A percentile compares a stretch with the other conserved stretches of the same genome.
Conservation (phyloP, 2,329 filamentous ascomycete genomes). For the Xylariaceae sp. region DNA sequence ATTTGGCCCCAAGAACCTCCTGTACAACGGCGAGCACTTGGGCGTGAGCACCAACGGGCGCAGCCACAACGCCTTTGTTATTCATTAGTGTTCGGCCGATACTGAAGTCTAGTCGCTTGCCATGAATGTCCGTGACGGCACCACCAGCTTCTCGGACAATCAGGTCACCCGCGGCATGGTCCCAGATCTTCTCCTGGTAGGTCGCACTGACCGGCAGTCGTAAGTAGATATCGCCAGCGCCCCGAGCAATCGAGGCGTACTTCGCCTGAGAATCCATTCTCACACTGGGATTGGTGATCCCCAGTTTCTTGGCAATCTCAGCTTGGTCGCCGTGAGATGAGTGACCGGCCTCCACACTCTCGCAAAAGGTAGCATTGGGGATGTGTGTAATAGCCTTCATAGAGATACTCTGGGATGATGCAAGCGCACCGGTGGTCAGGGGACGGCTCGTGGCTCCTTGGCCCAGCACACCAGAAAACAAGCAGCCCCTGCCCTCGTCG, state of each 20-base stretch:
- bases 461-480: slow-evolving; percentile 79
- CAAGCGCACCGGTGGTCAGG: slow-evolving; percentile 52
- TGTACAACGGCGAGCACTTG: slow-evolving; percentile 77
- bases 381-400: slow-evolving; percentile 77
- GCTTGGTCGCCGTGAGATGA: slow-evolving; percentile 85
- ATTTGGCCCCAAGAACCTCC: slow-evolving; percentile 58
- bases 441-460: slow-evolving; percentile 76
- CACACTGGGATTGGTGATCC: slow-evolving; percentile 83
- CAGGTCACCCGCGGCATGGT: slow-evolving; percentile 90
- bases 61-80: slow-evolving; percentile 93
- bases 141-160: slow-evolving; percentile 94
- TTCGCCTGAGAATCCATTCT: slow-evolving; percentile 98
- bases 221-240: slow-evolving; percentile 91
- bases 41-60: slow-evolving; percentile 68
- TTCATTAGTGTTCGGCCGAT: slow-evolving; percentile 76
- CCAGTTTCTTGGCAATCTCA: slow-evolving; percentile 73
- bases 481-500: slow-evolving; percentile 72
- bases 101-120: slow-evolving; percentile 79
- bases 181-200: slow-evolving; percentile 99
- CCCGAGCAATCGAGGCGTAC: slow-evolving; percentile 90
- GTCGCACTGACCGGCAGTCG: slow-evolving; percentile 76
- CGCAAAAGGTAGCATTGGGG: slow-evolving; percentile 82
- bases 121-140: slow-evolving; percentile 81
- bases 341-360: slow-evolving; percentile 91
- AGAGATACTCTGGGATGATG: slow-evolving; percentile 55